A percentile compares a stretch with the other conserved stretches of the same genome.
phyloP scores from a whole-genome alignment of 352 stramenopile genomes.

The Globisporangium canariense region DNA sequence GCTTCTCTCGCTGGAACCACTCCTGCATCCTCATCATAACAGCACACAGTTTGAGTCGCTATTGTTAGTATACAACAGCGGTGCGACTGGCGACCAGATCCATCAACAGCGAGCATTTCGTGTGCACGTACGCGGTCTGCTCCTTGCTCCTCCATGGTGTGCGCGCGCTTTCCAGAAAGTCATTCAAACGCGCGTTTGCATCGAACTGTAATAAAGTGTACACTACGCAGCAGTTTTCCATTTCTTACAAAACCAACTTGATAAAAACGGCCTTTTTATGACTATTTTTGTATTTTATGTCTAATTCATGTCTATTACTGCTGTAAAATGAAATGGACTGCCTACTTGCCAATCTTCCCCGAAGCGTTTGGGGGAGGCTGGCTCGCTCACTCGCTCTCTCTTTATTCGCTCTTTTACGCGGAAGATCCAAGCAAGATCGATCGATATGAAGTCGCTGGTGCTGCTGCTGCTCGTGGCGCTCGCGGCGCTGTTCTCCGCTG shows the following conservation, averaged over 20 bases:
- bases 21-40: constrained; percentile 25
- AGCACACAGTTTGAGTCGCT: neutral
- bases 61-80: neutral
- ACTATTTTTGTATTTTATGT: too few species aligned
- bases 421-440: constrained; percentile 7
- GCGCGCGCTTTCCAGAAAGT: constrained; percentile 1
- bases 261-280: too few species aligned
- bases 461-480: constrained; percentile 34
- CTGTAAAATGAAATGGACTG: neutral
- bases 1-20: constrained; percentile 65
- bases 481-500: constrained; percentile 10
- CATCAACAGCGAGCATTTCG: neutral
- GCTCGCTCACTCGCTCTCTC: neutral
- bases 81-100: neutral
- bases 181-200: neutral
- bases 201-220: too few species aligned
- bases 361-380: neutral
- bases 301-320: neutral
- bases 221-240: too few species aligned
- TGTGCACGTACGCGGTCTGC: constrained; percentile 5
- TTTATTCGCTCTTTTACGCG: neutral
- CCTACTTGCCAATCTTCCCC: neutral
- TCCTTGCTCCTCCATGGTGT: constrained; percentile 11
- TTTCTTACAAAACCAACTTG: too few species aligned
- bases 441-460: constrained; percentile 13